A percentile compares a stretch with the other conserved stretches of the same genome.
Conservation (phyloP, 2,329 filamentous ascomycete species). For the Capronia coronata region DNA sequence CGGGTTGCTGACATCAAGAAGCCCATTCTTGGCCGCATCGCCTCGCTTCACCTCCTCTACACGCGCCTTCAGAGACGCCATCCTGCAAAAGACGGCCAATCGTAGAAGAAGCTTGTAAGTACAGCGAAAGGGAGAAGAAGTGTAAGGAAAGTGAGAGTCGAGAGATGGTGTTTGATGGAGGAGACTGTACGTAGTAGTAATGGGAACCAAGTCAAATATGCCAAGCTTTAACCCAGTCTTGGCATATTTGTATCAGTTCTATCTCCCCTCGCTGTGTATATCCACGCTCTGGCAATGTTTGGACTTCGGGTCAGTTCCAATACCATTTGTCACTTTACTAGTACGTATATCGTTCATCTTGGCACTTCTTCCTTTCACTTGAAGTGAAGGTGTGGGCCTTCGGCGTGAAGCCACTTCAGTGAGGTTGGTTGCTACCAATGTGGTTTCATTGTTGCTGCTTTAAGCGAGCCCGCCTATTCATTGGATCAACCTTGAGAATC, state of each 20-base stretch:
- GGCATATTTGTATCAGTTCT: constrained; percentile 1
- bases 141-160: neutral
- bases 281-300: too few species aligned
- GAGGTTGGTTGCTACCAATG: too few species aligned
- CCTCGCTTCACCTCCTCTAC: constrained; percentile 12
- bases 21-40: constrained; percentile 14
- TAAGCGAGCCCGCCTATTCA: too few species aligned
- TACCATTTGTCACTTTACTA: too few species aligned
- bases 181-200: too few species aligned
- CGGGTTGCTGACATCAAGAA: constrained; percentile 13
- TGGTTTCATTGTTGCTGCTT: too few species aligned
- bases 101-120: neutral
- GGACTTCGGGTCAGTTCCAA: neutral
- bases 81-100: neutral
- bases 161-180: neutral
- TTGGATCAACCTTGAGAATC: too few species aligned
- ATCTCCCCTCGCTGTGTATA: neutral
- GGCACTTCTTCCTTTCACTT: too few species aligned
- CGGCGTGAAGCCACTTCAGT: too few species aligned
- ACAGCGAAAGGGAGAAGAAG: neutral
- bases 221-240: constrained; percentile 1
- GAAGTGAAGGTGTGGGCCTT: too few species aligned
- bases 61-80: constrained; percentile 18
- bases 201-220: neutral
- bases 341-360: too few species aligned